Evolutionary conservation across 352 stramenopile species (phyloP), one percentile per base, ranked within the genome.

Genomic region (Pythium aphanidermatum): DNA sequence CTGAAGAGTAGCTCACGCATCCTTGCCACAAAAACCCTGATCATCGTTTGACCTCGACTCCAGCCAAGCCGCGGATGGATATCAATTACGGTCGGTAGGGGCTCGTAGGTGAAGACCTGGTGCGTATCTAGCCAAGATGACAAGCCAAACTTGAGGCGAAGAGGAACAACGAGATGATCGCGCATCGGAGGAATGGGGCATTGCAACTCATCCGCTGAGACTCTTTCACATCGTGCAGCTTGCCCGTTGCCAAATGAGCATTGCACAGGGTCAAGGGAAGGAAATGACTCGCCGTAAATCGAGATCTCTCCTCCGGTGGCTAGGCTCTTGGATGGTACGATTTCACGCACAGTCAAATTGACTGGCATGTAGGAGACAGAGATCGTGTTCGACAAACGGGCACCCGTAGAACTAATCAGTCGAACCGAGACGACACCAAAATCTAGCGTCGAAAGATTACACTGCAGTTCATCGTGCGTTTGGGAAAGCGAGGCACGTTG

Each of bases 111-210:
- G 19, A 58, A 63, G n/a, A 33, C 12, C 3, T 12, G 35, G 4
- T 26, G 14, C 0, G 43, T 63, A 32, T 42, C 12, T 2, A 58
- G 16, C 55, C 55, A 63, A 7, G 47, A 37, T 5, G 42, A 63
- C 5, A 24, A 16, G 2, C 32, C 55, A 32, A 58, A 63, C 17
- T 55, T 37, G 3, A 54, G 33, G 1, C 26, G 29, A 25, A 58
- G 21, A 5, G 20, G 17, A 42, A 39, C 29, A 23, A 40, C 30
- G 27, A 46, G 42, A 5, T 39, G 34, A 0, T 21, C 29, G 8
- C 21, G 10, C 29, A 44, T 32, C 7, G 42, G 46, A 31, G 58
- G 58, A 10, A 55, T 43, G 13, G 14, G 5, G 24, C 58, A 68
- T 32, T 34, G 23, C 9, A 63, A 31, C 25, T 60, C 36, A 1